phyloP scores from a whole-genome alignment of 305 asterid species.

The Solanum aculeatissimum region DNA sequence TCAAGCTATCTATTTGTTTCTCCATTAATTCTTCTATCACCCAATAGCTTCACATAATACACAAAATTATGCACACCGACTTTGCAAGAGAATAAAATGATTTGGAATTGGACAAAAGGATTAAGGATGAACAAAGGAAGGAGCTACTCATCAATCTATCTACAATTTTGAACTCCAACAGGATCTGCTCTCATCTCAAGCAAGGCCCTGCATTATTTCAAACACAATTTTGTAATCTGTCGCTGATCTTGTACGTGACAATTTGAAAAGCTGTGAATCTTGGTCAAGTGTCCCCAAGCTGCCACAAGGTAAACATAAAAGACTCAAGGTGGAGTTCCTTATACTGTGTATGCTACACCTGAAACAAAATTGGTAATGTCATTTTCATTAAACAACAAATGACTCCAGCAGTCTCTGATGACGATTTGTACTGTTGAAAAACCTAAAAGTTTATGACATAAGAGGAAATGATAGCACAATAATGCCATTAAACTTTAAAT shows the following conservation, averaged over 20 bases:
- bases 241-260: not conserved
- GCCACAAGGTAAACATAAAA: not conserved
- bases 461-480: not conserved
- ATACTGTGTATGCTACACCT: not conserved
- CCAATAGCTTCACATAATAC: not conserved
- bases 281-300: not conserved
- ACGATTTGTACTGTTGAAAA: not conserved
- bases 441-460: not conserved
- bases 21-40: not conserved
- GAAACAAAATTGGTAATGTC: not conserved
- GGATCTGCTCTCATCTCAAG: slow-evolving; percentile 7
- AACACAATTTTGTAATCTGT: not conserved
- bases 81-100: not conserved
- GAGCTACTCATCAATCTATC: slow-evolving; percentile 14
- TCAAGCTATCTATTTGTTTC: not conserved
- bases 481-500: not conserved
- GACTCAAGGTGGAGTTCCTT: not conserved
- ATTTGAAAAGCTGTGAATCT: not conserved
- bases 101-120: not conserved
- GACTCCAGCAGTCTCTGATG: not conserved
- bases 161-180: slow-evolving; percentile 10
- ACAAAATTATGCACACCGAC: not conserved
- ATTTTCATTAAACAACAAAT: not conserved
- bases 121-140: not conserved
- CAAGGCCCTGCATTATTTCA: slow-evolving; percentile 12